A percentile compares a stretch with the other conserved stretches of the same genome.
Evolutionary conservation across 495 filamentous ascomycete species (phyloP).

Genomic region (Aspergillus asperescens): DNA sequence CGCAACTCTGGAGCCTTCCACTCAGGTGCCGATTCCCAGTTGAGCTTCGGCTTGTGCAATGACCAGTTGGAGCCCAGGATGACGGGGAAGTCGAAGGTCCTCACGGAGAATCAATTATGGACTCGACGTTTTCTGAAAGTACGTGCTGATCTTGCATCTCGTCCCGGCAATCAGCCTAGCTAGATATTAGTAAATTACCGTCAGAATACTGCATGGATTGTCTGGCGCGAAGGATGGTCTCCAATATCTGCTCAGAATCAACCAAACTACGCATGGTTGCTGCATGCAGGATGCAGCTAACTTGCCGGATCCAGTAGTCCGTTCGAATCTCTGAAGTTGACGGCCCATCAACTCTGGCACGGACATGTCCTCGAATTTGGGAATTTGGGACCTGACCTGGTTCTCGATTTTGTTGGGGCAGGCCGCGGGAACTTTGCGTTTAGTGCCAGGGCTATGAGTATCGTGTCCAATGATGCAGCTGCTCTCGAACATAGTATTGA

Average conservation of each 20-base stretch:
- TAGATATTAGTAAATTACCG: constrained; percentile 9
- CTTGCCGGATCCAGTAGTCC: constrained; percentile 12
- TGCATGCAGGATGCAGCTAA: constrained; percentile 12
- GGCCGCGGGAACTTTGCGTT: constrained; percentile 16
- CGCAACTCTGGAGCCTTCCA: constrained; percentile 14
- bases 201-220: constrained; percentile 16
- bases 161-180: constrained; percentile 4
- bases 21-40: not conserved
- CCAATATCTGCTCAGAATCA: constrained; percentile 7
- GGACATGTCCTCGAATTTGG: constrained; percentile 8
- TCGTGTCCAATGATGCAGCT: constrained; percentile 3
- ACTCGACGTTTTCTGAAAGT: not conserved
- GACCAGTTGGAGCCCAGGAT: constrained; percentile 7
- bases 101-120: not conserved
- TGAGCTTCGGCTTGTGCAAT: not conserved
- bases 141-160: constrained; percentile 13
- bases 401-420: constrained; percentile 13
- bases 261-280: constrained; percentile 2
- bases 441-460: constrained; percentile 16
- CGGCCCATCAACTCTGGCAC: not conserved
- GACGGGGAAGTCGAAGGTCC: not conserved
- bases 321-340: constrained; percentile 1
- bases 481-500: constrained; percentile 1
- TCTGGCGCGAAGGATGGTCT: constrained; percentile 4
- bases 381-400: constrained; percentile 1